A percentile compares a stretch with the other conserved stretches of the same genome.
These are phyloP conservation scores for Calonectria pseudoturangicola DNA, from an alignment of 2,329 filamentous ascomycete genomes.

Conservation along the genomic window DNA sequence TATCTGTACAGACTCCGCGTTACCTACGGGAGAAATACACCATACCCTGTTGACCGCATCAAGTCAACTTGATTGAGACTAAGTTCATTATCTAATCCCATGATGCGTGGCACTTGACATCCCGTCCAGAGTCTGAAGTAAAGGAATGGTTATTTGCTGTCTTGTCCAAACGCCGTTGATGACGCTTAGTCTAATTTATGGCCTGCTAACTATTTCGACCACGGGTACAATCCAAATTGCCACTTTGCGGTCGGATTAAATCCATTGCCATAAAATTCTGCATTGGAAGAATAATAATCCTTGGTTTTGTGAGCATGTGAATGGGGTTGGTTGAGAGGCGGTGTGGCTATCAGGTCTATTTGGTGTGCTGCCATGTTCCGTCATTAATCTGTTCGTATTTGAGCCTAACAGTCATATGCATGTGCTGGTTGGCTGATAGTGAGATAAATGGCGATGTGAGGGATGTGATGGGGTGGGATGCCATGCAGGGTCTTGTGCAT, in stretches of 20 bases:
- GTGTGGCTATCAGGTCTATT: neutral
- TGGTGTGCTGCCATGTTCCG: neutral
- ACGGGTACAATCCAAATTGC: no score
- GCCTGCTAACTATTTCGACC: no score
- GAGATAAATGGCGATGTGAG: no score
- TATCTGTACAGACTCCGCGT: constrained; percentile 4
- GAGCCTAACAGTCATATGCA: neutral
- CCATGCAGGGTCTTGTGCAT: neutral
- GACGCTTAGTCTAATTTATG: no score
- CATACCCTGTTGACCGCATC: constrained; percentile 32
- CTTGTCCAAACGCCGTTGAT: no score
- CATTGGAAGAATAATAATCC: neutral
- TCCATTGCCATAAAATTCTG: neutral
- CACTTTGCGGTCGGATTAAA: no score
- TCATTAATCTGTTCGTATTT: no score
- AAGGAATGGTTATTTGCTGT: neutral
- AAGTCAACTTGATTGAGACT: constrained; percentile 19
- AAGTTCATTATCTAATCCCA: neutral
- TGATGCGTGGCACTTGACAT: neutral
- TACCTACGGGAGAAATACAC: constrained; percentile 27
- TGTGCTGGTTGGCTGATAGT: neutral
- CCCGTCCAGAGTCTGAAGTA: neutral
- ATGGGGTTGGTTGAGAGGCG: neutral
- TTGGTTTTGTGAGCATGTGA: neutral
- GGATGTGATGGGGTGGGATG: neutral